Conservation (phyloP, 768 basidiomycete species). For the Pulveroboletus sp. region DNA sequence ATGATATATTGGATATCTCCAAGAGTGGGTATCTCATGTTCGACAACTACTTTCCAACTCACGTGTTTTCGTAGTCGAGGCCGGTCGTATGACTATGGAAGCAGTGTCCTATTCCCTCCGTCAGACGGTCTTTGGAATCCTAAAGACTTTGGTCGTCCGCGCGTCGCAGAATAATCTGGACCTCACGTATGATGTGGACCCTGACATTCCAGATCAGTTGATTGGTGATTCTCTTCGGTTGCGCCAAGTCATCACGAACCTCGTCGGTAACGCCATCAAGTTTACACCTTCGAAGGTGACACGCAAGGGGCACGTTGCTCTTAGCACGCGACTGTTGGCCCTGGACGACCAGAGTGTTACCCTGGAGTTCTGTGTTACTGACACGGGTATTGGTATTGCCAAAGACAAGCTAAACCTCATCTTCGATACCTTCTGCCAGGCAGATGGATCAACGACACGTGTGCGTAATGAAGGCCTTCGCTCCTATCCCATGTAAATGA, state of each 20-base stretch:
- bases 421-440: slow-evolving; percentile 98
- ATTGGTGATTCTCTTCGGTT: slow-evolving; percentile 95
- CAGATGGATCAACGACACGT: slow-evolving; percentile 95
- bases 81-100: slow-evolving; percentile 99
- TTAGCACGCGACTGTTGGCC: slow-evolving; percentile 77
- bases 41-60: not conserved
- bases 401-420: slow-evolving; percentile 97
- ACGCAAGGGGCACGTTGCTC: slow-evolving; percentile 83
- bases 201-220: slow-evolving; percentile 92
- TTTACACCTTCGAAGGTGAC: slow-evolving; percentile 82
- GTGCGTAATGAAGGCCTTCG: slow-evolving; percentile 39
- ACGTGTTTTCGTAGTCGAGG: slow-evolving; percentile 65
- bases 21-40: slow-evolving; percentile 72
- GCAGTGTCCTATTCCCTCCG: slow-evolving; percentile 96
- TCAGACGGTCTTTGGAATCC: slow-evolving; percentile 94
- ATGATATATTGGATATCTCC: slow-evolving; percentile 98
- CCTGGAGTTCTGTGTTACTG: slow-evolving; percentile 94
- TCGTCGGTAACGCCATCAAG: slow-evolving; percentile 96
- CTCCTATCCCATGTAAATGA: slow-evolving; percentile 5
- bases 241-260: slow-evolving; percentile 91
- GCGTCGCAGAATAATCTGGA: slow-evolving; percentile 96
- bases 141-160: slow-evolving; percentile 96
- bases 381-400: slow-evolving; percentile 98
- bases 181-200: slow-evolving; percentile 93
- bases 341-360: slow-evolving; percentile 81